These are phyloP conservation scores for Maudiozyma saulgeensis DNA, from an alignment of 805 yeast species.

Conservation along the genomic window DNA sequence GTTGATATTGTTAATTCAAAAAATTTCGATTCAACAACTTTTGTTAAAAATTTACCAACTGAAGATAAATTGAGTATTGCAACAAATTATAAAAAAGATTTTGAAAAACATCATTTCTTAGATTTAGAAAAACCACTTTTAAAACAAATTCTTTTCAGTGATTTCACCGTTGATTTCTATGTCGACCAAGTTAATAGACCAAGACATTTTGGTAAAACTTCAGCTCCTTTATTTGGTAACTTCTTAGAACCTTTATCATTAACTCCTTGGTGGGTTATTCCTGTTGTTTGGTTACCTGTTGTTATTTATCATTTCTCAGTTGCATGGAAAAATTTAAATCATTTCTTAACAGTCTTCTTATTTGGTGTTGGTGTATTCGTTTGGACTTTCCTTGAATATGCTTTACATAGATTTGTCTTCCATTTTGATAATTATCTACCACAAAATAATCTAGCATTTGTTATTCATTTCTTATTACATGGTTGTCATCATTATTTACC, in stretches of 20 bases:
- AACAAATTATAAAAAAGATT: slow-evolving; percentile 71
- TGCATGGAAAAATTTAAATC: slow-evolving; percentile 44
- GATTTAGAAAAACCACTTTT: slow-evolving; percentile 78
- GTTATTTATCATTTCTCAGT: slow-evolving; percentile 52
- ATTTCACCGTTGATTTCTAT: slow-evolving; percentile 80
- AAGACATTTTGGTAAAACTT: slow-evolving; percentile 93
- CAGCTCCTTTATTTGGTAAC: slow-evolving; percentile 93
- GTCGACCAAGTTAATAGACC: slow-evolving; percentile 96
- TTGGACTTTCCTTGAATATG: slow-evolving; percentile 90
- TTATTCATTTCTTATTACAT: slow-evolving; percentile 82
- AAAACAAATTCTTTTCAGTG: slow-evolving; percentile 65
- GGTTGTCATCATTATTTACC: slow-evolving; percentile 97
- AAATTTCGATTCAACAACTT: slow-evolving; percentile 42
- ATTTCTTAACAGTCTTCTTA: slow-evolving; percentile 40
- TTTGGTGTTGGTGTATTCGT: slow-evolving; percentile 77
- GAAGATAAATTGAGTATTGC: slow-evolving; percentile 64
- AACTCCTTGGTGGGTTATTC: slow-evolving; percentile 94
- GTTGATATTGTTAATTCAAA: slow-evolving; percentile 36
- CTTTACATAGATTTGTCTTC: slow-evolving; percentile 83
- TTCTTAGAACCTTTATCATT: slow-evolving; percentile 83
- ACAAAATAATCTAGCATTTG: slow-evolving; percentile 59
- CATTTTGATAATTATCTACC: slow-evolving; percentile 87
- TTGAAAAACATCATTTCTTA: slow-evolving; percentile 68
- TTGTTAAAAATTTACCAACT: slow-evolving; percentile 55
- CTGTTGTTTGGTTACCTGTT: slow-evolving; percentile 77